Base-by-base conservation (phyloP, 306 rosid species). In the Parietaria judaica region DNA sequence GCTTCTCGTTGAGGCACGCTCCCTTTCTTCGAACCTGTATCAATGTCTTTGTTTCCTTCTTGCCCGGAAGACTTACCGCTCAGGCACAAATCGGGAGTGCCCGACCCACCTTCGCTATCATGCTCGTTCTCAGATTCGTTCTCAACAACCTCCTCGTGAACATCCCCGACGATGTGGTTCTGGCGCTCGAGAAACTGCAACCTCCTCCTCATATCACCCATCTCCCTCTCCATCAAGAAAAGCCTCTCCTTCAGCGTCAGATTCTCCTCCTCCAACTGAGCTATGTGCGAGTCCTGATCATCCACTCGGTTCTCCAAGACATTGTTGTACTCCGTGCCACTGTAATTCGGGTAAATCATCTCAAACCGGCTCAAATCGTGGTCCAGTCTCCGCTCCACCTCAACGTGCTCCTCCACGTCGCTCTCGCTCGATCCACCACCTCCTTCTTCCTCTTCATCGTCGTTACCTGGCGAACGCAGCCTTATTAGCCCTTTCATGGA, bases 351-450 rank as follows among this genome's bases (percentile, higher is more conserved):
- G 73, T 82, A 83, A 39, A 91, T 82, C 95, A 91, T 88, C 80
- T 91, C 98, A 3, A 87, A 91, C 50, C 96, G 67, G 61, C 96
- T 91, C 92, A 91, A 78, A 72, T 91, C 98, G 70, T 87, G 95
- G 65, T 87, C 95, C 78, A 91, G 67, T 74, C 96, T 80, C 66
- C 96, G 79, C 78, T 91, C 98, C 58, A 91, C 94, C 74, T 91
- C 96, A 59, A 87, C 83, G 66, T 87, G 95, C 66, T 91, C 96
- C 74, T 88, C 95, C 63, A 83, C 94, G 38, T 85, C 95, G 71
- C 92, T 87, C 56, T 85, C 95, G 44, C 96, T 87, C 4, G 96
- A 91, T 56, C 98, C 98, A 36, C 81, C 80, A 13, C 61, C 77
- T 3, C 62, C 80, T 7, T 65, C 69, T 14, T 69, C 75, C 14